Evolutionary conservation across 441 rosid species (phyloP), one percentile per base, ranked within the genome.

Genomic region (Adansonia madagascariensis): DNA sequence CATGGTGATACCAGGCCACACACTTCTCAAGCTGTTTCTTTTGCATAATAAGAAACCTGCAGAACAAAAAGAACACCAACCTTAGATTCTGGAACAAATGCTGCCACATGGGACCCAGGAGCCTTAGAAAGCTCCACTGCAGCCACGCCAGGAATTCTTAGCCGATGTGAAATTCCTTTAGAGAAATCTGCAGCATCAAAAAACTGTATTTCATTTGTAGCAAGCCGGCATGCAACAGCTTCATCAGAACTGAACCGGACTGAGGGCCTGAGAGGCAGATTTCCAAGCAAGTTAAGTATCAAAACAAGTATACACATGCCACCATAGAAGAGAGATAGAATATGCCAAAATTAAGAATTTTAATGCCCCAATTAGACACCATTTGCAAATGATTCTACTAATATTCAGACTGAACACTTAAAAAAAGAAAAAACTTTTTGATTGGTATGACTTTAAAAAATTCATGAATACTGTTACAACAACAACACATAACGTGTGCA

Each of bases 51-150:
- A 71, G n/a, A 56, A 72, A 56, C 75, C 47, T 9, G 22, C n/a
- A 18, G 50, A 46, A 39, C 12, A 6, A 50, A 17, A 75, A 12
- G 31, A 64, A 65, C 5, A 80, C 83, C 62, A 67, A 95, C 99
- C 99, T 95, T 93, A 11, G 92, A 86, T 83, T 95, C 99, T 11
- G 96, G 96, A 83, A 95, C 91, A 90, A 86, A 95, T 71, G 87
- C 91, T 57, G 94, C 98, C 76, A 95, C 84, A 76, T 95, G 91
- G 46, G 96, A 89, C 41, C 96, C 99, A 41, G 98, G 94, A 11
- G 79, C 75, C 86, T 83, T 86, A 24, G 99, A 92, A 61, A 95
- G 94, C 90, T 91, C 94, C 80, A 90, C 77, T 15, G 91, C 92
- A 74, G 97, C 90, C 66, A 93, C 82, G 1, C 95, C 90, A 56